Percentiles rank a stretch among this genome's conserved stretches.
Conservation (phyloP, 2,329 filamentous ascomycete species). For the Aspergillus versicolor region DNA sequence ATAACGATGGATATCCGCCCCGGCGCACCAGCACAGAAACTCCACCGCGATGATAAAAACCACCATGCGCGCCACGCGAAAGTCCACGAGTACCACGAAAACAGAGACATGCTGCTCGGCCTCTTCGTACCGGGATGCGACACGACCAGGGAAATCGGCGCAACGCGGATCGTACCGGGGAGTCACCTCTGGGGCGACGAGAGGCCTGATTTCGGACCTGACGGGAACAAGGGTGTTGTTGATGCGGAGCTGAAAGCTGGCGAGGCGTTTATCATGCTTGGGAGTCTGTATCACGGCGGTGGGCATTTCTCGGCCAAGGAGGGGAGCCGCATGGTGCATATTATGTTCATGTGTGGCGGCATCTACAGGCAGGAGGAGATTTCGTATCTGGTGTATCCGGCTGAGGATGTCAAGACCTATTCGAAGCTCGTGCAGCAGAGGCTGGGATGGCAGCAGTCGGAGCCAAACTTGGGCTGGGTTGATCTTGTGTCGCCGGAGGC, state of each 20-base stretch:
- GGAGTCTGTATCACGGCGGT: conserved; percentile 14
- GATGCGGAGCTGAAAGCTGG: conserved; percentile 11
- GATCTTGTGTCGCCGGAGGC: too few relatives aligned
- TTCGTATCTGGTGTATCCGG: conserved; percentile 9
- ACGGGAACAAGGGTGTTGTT: neutral
- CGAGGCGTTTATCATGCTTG: conserved; percentile 14
- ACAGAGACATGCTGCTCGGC: conserved; percentile 11
- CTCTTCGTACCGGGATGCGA: conserved; percentile 12
- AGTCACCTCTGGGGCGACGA: conserved; percentile 12
- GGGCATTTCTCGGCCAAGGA: conserved; percentile 7
- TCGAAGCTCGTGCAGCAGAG: conserved; percentile 10
- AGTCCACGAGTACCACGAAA: conserved; percentile 11
- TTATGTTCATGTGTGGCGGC: conserved; percentile 14
- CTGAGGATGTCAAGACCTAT: conserved; percentile 11
- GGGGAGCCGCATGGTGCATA: conserved; percentile 10
- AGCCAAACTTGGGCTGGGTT: conserved; percentile 11
- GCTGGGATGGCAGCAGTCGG: conserved; percentile 14
- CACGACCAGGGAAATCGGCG: conserved; percentile 13
- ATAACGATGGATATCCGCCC: conserved; percentile 21
- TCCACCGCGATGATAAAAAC: conserved; percentile 18
- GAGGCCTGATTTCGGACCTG: neutral
- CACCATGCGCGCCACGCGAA: neutral
- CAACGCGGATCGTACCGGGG: conserved; percentile 11
- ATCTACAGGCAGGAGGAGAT: conserved; percentile 15
- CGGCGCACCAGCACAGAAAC: conserved; percentile 12